Evolutionary conservation across 75 land plant genomes (phyloP), one percentile per base, ranked within the genome.

Genomic region (Cryptomeria japonica): DNA sequence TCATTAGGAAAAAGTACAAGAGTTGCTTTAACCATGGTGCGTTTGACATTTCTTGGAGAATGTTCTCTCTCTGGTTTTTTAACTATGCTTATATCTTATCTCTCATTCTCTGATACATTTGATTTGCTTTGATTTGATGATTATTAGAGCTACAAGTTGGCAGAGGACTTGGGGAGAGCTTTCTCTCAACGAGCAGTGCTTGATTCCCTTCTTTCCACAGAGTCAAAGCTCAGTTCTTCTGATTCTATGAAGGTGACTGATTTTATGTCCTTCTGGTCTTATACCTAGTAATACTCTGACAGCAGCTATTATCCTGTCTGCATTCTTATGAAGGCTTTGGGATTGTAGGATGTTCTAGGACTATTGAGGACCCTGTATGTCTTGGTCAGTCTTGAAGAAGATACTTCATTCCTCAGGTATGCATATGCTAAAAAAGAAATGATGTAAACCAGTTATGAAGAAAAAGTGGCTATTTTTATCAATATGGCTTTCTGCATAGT

Each of bases 141-240:
- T 25, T 80, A 41, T 61, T 90, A 98, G 99, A 95, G 94, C 84
- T 95, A 94, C 92, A 95, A 94, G 83, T 87, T 98, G 42, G 99
- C 96, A 18, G 96, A 94, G 89, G 97, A 97, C 84, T 91, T 97
- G 90, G 99, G 95, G 0, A 91, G 92, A 87, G 97, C 99, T 28
- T 98, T 94, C 86, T 87, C 97, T 7, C 97, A 97, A 73, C 88
- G 93, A 61, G 55, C 89, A 76, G 93, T 97, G 18, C 87, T 95
- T 25, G 97, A 95, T 44, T 85, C 86, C 22, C 89, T 93, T 85
- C 10, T 93, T n/a, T 92, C 88, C 12, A 94, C 88, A 42, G 99
- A 97, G 88, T 87, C 88, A 42, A 79, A 58, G 18, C 73, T 90
- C 77, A 75, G 16, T 34, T 42, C 95, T 73, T 47, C 88, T 89